These are phyloP conservation scores for Leucocoprinus leucothites DNA, from an alignment of 768 basidiomycete genomes.

Conservation along the genomic window DNA sequence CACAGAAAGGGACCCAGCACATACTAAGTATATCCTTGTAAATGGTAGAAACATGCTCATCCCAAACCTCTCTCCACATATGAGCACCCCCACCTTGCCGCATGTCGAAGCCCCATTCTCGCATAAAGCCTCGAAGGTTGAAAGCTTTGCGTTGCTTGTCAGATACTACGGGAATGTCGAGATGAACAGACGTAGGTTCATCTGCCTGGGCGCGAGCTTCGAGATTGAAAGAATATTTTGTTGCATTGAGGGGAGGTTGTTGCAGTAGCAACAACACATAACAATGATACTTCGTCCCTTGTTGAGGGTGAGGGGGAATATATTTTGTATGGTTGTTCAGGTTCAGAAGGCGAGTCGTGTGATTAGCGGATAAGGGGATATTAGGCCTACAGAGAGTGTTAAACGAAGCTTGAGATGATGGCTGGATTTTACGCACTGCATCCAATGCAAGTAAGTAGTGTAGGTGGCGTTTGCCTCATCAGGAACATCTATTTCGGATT, in stretches of 20 bases:
- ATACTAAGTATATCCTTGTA: conserved; percentile 66
- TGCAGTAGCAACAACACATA: conserved; percentile 76
- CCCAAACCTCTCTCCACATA: conserved; percentile 85
- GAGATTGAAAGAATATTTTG: conserved; percentile 31
- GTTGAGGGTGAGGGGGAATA: conserved; percentile 89
- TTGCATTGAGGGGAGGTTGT: conserved; percentile 45
- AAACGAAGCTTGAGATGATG: conserved; percentile 11
- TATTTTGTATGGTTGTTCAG: conserved; percentile 66
- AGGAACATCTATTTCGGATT: conserved; percentile 66
- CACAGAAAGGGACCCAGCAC: conserved; percentile 28
- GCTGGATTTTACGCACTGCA: conserved; percentile 53
- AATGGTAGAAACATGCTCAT: conserved; percentile 56
- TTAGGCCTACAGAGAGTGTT: conserved; percentile 59
- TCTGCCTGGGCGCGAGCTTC: conserved; percentile 28
- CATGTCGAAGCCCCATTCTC: conserved; percentile 49
- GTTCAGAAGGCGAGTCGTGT: conserved; percentile 35
- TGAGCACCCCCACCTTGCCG: conserved; percentile 67
- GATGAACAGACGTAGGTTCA: conserved; percentile 29
- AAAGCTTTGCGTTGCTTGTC: conserved; percentile 55
- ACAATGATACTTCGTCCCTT: conserved; percentile 88
- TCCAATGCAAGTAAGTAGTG: conserved; percentile 80
- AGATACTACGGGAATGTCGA: conserved; percentile 46
- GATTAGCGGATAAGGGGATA: conserved; percentile 67
- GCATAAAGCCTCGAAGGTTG: conserved; percentile 61
- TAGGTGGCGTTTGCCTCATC: conserved; percentile 61